Percentiles rank a stretch among this genome's conserved stretches.
These are phyloP conservation scores for Sporothrix luriei DNA, from an alignment of 2,329 filamentous ascomycete genomes.

Conservation along the genomic window DNA sequence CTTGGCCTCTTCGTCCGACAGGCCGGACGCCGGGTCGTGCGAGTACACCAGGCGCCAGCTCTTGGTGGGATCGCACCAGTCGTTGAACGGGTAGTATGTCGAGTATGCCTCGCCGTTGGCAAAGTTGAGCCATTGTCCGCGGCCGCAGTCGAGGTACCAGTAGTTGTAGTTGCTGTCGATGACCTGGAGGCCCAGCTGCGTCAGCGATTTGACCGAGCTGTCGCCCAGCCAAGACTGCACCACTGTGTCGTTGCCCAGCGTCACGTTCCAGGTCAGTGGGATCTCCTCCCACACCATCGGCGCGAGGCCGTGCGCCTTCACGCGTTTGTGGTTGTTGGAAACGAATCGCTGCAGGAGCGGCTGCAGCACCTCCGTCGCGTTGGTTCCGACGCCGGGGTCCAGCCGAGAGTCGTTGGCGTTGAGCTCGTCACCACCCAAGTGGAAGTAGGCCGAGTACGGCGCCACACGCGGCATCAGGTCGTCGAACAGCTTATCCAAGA, in stretches of 20 bases:
- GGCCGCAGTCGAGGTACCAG: slow-evolving; percentile 84
- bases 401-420: slow-evolving; percentile 74
- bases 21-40: slow-evolving; percentile 70
- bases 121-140: slow-evolving; percentile 78
- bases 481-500: slow-evolving; percentile 71
- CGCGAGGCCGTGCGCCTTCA: slow-evolving; percentile 65
- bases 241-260: slow-evolving; percentile 68
- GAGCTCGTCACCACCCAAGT: slow-evolving; percentile 86
- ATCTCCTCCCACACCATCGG: slow-evolving; percentile 91
- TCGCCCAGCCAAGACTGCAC: slow-evolving; percentile 78
- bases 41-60: slow-evolving; percentile 81
- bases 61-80: slow-evolving; percentile 81
- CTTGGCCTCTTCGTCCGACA: slow-evolving; percentile 63
- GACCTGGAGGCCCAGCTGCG: slow-evolving; percentile 66
- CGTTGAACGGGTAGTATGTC: slow-evolving; percentile 67
- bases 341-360: slow-evolving; percentile 80
- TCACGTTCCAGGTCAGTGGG: slow-evolving; percentile 75
- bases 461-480: slow-evolving; percentile 73
- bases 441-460: slow-evolving; percentile 74
- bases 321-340: slow-evolving; percentile 66
- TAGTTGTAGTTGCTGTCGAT: slow-evolving; percentile 76
- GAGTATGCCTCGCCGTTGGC: slow-evolving; percentile 57
- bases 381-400: slow-evolving; percentile 71
- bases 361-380: slow-evolving; percentile 64
- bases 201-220: slow-evolving; percentile 62